Base-by-base conservation (phyloP, 371 early-diverging fungal species). In the Spraguea lophii region DNA sequence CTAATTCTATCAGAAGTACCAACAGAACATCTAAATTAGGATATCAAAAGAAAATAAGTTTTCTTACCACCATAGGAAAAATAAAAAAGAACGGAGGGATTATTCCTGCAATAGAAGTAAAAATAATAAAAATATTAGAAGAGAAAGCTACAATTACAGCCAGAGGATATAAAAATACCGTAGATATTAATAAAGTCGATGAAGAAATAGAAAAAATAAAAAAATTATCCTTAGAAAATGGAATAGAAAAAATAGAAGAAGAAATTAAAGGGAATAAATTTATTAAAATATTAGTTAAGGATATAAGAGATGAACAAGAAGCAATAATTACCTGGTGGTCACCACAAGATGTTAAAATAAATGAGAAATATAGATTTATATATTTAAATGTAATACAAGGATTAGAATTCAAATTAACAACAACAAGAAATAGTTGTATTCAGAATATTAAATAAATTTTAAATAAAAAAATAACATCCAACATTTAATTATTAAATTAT, bases 311-410 rank as follows among this genome's bases (percentile, higher is more conserved):
- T 36, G 17, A 20, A 4, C 7, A 3, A 24, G 60, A 62, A 24
- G 56, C 61, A 34, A 30, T 50, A 10, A n/a, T 67, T 9, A 67
- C 63, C 7, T 57, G 54, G 54, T 67, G 68, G 68, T 52, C 52
- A 40, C 44, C 37, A 35, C 45, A 56, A 19, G 45, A 49, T 27
- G 21, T 61, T 19, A 47, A 42, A n/a, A 41, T 13, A 22, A 57
- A 46, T 34, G 56, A 56, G 13, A 24, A 20, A 15, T 48, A 46
- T 20, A 45, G 49, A 16, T 46, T 63, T 16, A 36, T 60, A 19
- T 47, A 42, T 49, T n/a, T 61, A 23, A 61, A n/a, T n/a, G n/a
- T n/a, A n/a, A n/a, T n/a, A n/a, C n/a, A n/a, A n/a, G n/a, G n/a
- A n/a, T n/a, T n/a, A n/a, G n/a, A n/a, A n/a, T n/a, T n/a, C n/a